phyloP scores from a whole-genome alignment of 1,284 basidiomycete species.

The Wallemia mellicola region DNA sequence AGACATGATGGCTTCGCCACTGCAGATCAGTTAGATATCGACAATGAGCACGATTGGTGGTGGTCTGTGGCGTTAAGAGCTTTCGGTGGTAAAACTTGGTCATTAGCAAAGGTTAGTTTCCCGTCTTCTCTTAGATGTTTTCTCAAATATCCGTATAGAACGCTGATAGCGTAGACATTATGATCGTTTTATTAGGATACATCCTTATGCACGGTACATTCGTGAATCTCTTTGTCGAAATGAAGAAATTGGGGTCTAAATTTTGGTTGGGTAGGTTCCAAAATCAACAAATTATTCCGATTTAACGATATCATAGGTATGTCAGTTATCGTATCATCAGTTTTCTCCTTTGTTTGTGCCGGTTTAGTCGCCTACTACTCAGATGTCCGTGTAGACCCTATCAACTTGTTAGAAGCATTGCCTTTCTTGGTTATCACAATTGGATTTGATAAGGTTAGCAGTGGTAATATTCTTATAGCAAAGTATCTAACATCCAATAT shows the following conservation, averaged over 20 bases:
- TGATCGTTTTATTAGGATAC: constrained; percentile 83
- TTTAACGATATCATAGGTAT: constrained; percentile 20
- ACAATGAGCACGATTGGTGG: not conserved
- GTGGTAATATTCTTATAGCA: no score
- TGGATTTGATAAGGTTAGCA: constrained; percentile 98
- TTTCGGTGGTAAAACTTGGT: not conserved
- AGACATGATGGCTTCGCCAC: not conserved
- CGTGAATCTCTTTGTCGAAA: constrained; percentile 58
- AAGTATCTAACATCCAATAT: no score
- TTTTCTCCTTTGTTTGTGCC: constrained; percentile 61
- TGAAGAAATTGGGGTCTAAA: constrained; percentile 54
- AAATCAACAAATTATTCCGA: not conserved
- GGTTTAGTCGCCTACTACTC: constrained; percentile 57
- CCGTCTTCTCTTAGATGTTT: not conserved
- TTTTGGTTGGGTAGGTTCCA: constrained; percentile 38
- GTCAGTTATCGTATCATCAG: constrained; percentile 54
- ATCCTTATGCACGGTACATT: constrained; percentile 88
- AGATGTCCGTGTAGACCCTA: constrained; percentile 65
- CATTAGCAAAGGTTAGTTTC: not conserved
- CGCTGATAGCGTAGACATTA: constrained; percentile 82
- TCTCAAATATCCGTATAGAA: constrained; percentile 24
- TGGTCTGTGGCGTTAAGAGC: not conserved
- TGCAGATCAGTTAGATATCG: not conserved
- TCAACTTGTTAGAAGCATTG: constrained; percentile 73
- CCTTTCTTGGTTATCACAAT: constrained; percentile 94